Evolutionary conservation across 148 eudicot species (phyloP).

Genomic region (Camellia granthamiana): DNA sequence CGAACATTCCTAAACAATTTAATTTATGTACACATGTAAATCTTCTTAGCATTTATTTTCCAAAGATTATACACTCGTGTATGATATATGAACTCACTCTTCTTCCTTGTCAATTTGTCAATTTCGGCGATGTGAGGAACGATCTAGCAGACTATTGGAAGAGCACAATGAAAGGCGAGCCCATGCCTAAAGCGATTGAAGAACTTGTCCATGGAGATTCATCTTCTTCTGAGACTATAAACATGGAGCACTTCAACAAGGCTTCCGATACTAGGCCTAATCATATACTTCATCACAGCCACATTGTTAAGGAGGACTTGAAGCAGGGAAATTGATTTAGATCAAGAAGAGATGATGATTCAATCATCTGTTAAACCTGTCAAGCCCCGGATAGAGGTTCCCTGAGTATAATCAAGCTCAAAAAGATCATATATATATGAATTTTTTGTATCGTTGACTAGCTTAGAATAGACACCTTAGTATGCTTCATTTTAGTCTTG

Average conservation of each 20-base stretch:
- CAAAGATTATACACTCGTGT: neutral
- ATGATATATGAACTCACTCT: neutral
- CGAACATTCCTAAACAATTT: neutral
- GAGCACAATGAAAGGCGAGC: constrained; percentile 41
- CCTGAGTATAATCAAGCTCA: neutral
- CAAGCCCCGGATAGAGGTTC: neutral
- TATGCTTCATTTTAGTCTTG: neutral
- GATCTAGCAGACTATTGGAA: constrained; percentile 50
- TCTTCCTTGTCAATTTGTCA: constrained; percentile 25
- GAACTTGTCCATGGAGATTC: constrained; percentile 19
- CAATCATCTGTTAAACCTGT: neutral
- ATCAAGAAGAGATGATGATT: too few species aligned
- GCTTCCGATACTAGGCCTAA: constrained; percentile 30
- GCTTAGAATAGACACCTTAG: too few species aligned
- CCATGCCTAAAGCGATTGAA: constrained; percentile 44
- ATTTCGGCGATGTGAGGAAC: constrained; percentile 32
- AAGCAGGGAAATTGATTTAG: neutral
- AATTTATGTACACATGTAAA: too few species aligned
- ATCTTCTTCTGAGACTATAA: neutral
- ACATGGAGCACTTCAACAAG: constrained; percentile 22
- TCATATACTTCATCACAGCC: constrained; percentile 36
- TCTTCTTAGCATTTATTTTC: neutral
- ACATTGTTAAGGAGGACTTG: neutral
- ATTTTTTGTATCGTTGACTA: neutral
- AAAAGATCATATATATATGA: neutral